Conservation (phyloP, 106 monocot species). For the Iris macrosiphon region DNA sequence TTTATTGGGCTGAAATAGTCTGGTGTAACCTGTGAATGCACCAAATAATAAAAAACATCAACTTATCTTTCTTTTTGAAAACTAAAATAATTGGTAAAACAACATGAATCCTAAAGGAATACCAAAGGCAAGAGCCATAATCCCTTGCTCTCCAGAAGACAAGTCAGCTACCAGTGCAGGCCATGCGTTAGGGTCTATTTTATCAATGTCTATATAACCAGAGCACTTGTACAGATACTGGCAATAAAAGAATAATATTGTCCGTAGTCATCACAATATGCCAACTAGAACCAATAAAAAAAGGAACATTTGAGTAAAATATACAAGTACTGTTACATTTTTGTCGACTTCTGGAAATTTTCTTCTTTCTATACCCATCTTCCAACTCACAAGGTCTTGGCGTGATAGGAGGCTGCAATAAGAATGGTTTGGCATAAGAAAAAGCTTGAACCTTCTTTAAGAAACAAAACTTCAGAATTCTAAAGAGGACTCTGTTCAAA, state of each 20-base stretch:
- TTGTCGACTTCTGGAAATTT: slow-evolving; percentile 61
- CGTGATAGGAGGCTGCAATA: slow-evolving; percentile 65
- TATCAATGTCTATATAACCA: slow-evolving; percentile 82
- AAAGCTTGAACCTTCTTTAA: neutral
- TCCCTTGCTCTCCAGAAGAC: slow-evolving; percentile 71
- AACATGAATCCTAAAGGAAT: slow-evolving; percentile 5
- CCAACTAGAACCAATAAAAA: neutral
- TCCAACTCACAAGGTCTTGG: slow-evolving; percentile 91
- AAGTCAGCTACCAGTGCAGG: slow-evolving; percentile 80
- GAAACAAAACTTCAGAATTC: slow-evolving; percentile 7
- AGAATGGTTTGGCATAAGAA: slow-evolving; percentile 1
- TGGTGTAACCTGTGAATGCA: slow-evolving; percentile 57
- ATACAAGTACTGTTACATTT: slow-evolving; percentile 39
- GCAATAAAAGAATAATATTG: neutral
- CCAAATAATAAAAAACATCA: no score
- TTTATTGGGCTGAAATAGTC: slow-evolving; percentile 83
- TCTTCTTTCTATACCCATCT: slow-evolving; percentile 75
- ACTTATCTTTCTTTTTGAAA: no score
- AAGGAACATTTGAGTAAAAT: neutral
- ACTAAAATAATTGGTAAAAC: no score
- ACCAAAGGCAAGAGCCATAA: slow-evolving; percentile 84
- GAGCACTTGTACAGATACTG: slow-evolving; percentile 57
- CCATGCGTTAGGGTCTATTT: slow-evolving; percentile 79
- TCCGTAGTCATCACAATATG: neutral
- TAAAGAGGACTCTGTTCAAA: slow-evolving; percentile 1